Evolutionary conservation across 805 yeast genomes (phyloP), one percentile per base, ranked within the genome.

Genomic region (Candida caryicola): DNA sequence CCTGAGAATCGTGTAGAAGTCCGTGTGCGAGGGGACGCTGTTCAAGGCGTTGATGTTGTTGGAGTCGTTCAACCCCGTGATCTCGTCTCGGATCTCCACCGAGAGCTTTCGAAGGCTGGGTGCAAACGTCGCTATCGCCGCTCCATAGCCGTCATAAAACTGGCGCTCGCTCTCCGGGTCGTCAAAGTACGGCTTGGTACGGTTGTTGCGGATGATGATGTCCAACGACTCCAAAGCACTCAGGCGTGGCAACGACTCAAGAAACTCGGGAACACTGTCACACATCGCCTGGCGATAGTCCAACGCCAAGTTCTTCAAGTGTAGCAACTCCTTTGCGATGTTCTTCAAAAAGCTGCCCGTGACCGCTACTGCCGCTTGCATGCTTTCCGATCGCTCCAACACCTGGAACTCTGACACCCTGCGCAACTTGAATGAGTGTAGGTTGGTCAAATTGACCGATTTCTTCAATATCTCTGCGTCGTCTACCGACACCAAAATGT

Each of bases 241-340:
- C 0, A 37, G 31, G 5, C 40, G 28, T 1, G 52, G 37, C 5
- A 69, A 32, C 1, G 26, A 4, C 1, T 28, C 18, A 3, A 71
- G 49, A 44, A 73, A 70, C 1, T 41, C 46, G 1, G 69, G 69
- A 0, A 70, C 67, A 1, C 68, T 58, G 47, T 73, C 77, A n/a
- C 58, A 46, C 12, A 56, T 34, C 12, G 66, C 57, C 45, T 73
- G 76, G 34, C 71, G 55, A 44, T 57, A 65, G 41, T 74, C 77
- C 4, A 74, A 45, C 12, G 52, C 49, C 17, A 73, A 43, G 12
- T 50, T 50, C 17, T 45, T 51, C 26, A 71, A 42, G 7, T 39
- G 50, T 1, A 16, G 40, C 17, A 70, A 50, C 23, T 48, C 34
- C 2, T 57, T 55, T 1, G 58, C 58, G 2, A 68, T 37, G 9